These are phyloP conservation scores for Ambrosia trifida DNA, from an alignment of 129 eudicot species.

Conservation along the genomic window DNA sequence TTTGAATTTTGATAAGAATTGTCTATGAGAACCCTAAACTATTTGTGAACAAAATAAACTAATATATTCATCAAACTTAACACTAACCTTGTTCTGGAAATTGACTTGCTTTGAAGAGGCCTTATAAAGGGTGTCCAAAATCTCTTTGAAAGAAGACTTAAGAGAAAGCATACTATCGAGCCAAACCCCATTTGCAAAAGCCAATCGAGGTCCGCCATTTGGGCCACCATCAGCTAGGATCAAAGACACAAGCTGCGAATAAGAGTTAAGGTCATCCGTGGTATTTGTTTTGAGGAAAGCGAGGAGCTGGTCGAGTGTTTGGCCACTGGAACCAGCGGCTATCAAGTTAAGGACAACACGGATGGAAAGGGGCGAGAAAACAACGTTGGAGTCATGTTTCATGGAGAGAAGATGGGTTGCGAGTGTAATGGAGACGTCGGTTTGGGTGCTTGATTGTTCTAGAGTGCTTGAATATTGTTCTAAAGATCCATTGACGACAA, in stretches of 20 bases:
- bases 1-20: too few relatives aligned
- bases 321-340: conserved; percentile 55
- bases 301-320: conserved; percentile 39
- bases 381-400: neutral
- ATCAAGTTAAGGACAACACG: conserved; percentile 53
- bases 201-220: conserved; percentile 60
- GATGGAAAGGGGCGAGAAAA: conserved; percentile 20
- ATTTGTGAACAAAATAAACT: too few relatives aligned
- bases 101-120: conserved; percentile 56
- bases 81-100: conserved; percentile 58
- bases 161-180: conserved; percentile 44
- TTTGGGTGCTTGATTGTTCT: conserved; percentile 22
- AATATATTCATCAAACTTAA: neutral
- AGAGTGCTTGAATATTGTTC: conserved; percentile 23
- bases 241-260: conserved; percentile 41
- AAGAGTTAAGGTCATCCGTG: conserved; percentile 39
- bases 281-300: conserved; percentile 38
- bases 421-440: conserved; percentile 41
- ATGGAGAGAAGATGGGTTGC: conserved; percentile 44
- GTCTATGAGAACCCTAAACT: too few relatives aligned
- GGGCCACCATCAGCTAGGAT: conserved; percentile 54
- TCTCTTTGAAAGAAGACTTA: conserved; percentile 42
- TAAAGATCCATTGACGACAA: neutral
- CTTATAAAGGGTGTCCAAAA: conserved; percentile 44
- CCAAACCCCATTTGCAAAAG: conserved; percentile 14